Conservation (phyloP, 176 grass and related monocot genomes). For the Hordeum marinum region DNA sequence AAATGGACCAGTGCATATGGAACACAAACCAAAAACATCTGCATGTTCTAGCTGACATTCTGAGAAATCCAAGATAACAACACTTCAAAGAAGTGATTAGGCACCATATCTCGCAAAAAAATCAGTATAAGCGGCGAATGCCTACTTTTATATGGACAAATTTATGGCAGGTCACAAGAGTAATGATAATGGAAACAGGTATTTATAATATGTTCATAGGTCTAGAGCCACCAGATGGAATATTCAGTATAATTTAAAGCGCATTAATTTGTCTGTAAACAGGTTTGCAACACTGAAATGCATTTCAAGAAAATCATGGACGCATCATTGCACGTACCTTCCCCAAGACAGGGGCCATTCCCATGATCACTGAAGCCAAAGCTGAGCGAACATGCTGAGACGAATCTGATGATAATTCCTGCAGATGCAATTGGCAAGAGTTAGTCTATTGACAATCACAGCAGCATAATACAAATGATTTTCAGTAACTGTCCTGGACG, state of each 20-base stretch:
- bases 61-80: too few species aligned
- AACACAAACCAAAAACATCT: background rate
- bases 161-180: background rate
- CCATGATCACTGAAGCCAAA: conserved; percentile 98
- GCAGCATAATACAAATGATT: background rate
- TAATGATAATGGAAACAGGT: background rate
- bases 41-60: too few species aligned
- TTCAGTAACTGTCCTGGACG: background rate
- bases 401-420: conserved; percentile 91
- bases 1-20: background rate
- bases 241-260: background rate
- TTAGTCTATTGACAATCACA: background rate
- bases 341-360: conserved; percentile 91
- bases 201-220: background rate
- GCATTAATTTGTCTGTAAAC: background rate
- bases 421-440: background rate
- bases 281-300: background rate
- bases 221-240: background rate
- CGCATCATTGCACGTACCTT: conserved; percentile 48
- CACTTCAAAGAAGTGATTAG: too few species aligned
- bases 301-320: background rate
- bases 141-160: background rate
- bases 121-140: background rate
- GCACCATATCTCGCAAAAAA: background rate
- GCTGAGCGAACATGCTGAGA: conserved; percentile 98